Conservation (phyloP, 2,329 filamentous ascomycete genomes). For the Trichoderma asperellum region DNA sequence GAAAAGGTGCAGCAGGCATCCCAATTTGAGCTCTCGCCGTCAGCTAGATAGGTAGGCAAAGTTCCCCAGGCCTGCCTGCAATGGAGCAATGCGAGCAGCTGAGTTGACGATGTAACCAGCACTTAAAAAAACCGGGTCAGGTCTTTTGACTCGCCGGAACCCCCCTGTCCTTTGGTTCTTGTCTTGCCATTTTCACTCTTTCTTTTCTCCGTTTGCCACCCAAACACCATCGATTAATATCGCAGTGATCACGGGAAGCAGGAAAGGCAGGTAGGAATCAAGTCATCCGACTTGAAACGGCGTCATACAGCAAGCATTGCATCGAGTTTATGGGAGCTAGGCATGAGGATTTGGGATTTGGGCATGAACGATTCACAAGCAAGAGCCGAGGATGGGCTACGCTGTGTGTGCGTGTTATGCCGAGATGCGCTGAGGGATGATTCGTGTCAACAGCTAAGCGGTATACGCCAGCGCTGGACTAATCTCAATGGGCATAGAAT, state of each 20-base stretch:
- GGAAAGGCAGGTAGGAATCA: not conserved
- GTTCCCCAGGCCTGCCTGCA: not conserved
- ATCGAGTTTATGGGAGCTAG: not conserved
- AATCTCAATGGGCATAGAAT: not conserved
- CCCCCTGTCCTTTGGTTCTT: not conserved
- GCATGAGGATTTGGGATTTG: not conserved
- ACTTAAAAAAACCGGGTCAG: not conserved
- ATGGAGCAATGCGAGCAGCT: constrained; percentile 6
- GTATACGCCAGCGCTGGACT: not conserved
- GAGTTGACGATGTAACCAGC: constrained; percentile 2
- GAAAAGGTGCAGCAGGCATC: not conserved
- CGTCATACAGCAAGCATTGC: constrained; percentile 12
- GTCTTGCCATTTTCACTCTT: not conserved
- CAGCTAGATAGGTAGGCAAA: not conserved
- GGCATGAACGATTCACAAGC: not conserved
- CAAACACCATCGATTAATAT: constrained; percentile 5
- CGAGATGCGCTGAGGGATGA: not conserved
- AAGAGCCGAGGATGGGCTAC: not conserved
- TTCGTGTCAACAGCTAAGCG: not conserved
- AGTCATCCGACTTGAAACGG: constrained; percentile 13
- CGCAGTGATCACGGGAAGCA: constrained; percentile 10
- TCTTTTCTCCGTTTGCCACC: constrained; percentile 8
- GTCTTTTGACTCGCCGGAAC: not conserved
- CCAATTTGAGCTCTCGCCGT: not conserved
- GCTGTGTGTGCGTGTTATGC: not conserved